Evolutionary conservation across 352 stramenopile genomes (phyloP).

Genomic region (Phytophthora foliorum): DNA sequence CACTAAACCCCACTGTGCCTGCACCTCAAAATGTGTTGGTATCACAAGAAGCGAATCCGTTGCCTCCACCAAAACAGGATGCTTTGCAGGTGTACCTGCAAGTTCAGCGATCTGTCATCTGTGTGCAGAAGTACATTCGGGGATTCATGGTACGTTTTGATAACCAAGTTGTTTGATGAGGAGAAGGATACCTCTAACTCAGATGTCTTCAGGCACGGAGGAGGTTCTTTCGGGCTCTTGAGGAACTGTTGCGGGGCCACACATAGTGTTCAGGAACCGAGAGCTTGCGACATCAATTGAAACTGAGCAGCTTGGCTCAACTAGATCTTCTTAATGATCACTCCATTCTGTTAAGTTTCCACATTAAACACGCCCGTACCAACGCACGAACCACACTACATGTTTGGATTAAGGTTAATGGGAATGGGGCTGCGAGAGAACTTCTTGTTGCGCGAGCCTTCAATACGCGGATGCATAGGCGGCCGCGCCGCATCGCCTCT

Average conservation of each 20-base stretch:
- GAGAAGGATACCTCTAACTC: not conserved
- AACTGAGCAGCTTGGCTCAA: too few relatives aligned
- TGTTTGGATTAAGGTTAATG: constrained; percentile 62
- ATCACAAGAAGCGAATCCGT: constrained; percentile 3
- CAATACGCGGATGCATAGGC: constrained; percentile 53
- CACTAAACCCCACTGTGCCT: not conserved
- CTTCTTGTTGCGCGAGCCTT: constrained; percentile 84
- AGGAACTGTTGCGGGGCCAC: constrained; percentile 27
- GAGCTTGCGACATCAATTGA: too few relatives aligned
- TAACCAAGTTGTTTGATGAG: not conserved
- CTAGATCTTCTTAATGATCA: not conserved
- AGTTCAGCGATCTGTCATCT: constrained; percentile 36
- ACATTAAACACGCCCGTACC: not conserved
- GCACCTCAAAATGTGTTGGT: not conserved
- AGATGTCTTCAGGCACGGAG: constrained; percentile 16
- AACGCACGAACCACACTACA: constrained; percentile 13
- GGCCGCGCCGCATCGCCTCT: constrained; percentile 36
- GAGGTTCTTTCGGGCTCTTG: constrained; percentile 33
- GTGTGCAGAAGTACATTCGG: constrained; percentile 37
- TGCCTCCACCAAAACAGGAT: constrained; percentile 12
- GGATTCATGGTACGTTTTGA: constrained; percentile 35
- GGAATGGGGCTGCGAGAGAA: constrained; percentile 70
- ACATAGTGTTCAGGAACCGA: not conserved
- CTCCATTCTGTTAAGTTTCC: too few relatives aligned
- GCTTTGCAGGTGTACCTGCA: constrained; percentile 34